These are phyloP conservation scores for Neopestalotiopsis sp. DNA, from an alignment of 2,329 filamentous ascomycete species.

Conservation along the genomic window DNA sequence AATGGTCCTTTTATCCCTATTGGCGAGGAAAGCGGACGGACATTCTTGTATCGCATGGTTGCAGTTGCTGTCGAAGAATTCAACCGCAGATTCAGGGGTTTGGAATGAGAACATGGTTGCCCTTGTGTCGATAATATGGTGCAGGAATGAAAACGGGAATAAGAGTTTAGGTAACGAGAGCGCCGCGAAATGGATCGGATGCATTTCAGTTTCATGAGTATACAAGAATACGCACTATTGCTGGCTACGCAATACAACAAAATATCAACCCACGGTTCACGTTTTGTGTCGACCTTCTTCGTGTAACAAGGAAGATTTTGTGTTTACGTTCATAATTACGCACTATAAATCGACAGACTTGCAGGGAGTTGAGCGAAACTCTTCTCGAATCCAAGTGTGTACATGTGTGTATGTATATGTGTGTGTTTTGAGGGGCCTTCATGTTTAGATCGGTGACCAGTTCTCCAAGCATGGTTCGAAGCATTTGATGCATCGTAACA, in stretches of 20 bases:
- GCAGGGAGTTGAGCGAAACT: too few species aligned
- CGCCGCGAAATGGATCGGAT: neutral
- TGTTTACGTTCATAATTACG: neutral
- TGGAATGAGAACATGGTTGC: slow-evolving; percentile 36
- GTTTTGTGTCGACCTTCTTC: neutral
- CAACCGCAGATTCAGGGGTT: slow-evolving; percentile 62
- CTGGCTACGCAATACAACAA: neutral
- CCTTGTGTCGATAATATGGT: neutral
- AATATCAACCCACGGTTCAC: neutral
- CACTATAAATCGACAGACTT: too few species aligned
- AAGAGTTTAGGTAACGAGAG: too few species aligned
- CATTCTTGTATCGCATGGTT: slow-evolving; percentile 70
- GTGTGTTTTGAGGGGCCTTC: too few species aligned
- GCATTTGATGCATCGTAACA: too few species aligned
- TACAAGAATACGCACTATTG: neutral
- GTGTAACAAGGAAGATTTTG: slow-evolving; percentile 8
- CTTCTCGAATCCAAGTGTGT: too few species aligned
- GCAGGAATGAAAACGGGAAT: neutral
- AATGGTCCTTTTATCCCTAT: slow-evolving; percentile 96
- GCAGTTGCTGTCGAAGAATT: slow-evolving; percentile 72
- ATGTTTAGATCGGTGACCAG: too few species aligned
- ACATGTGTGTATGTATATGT: too few species aligned
- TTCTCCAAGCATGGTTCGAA: too few species aligned
- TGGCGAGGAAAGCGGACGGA: slow-evolving; percentile 77
- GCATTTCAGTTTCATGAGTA: neutral